Base-by-base conservation (phyloP, 805 yeast species). In the Yamadazyma philogaea region DNA sequence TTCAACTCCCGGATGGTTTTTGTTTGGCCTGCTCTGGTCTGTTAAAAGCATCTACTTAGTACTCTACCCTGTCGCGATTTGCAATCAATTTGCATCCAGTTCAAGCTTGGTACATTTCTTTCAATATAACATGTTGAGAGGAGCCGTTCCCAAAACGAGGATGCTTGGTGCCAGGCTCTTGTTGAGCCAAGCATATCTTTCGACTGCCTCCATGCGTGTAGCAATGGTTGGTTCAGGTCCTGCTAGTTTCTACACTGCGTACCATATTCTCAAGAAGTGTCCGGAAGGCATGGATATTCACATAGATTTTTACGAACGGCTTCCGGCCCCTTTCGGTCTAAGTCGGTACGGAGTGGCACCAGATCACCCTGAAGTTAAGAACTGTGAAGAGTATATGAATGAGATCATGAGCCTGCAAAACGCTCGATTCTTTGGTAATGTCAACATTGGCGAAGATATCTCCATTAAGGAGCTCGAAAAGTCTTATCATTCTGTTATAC, bases 321-420 rank as follows among this genome's bases (percentile, higher is more conserved):
- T 82, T 19, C 96, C 97, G 0, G 82, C 89, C 6, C 99, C 99
- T 0, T 91, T 76, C 66, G 99, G 99, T 0, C 71, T 93, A 26
- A 81, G 90, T 32, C 66, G 99, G 27, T 90, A 78, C 58, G 99
- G 99, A 1, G 98, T 93, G n/a, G 97, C 99, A 0, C 99, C 99
- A 2, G 99, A 93, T 63, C 97, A 93, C 63, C 96, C 96, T 0
- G 98, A 93, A 55, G 98, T 93, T 24, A 91, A 90, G 60, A 81
- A 81, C 46, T 85, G 93, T 53, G 69, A 82, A 59, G 84, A 84
- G 15, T 81, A 89, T 40, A 84, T 93, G 57, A 75, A 73, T 7
- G 81, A 82, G 33, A 45, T 68, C 28, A 64, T 69, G 70, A 44
- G 40, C 12, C 32, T 44, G 16, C 67, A 68, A 43, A 34, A 44